Base-by-base conservation (phyloP, 2,329 filamentous ascomycete genomes). In the Fusarium scirpi region DNA sequence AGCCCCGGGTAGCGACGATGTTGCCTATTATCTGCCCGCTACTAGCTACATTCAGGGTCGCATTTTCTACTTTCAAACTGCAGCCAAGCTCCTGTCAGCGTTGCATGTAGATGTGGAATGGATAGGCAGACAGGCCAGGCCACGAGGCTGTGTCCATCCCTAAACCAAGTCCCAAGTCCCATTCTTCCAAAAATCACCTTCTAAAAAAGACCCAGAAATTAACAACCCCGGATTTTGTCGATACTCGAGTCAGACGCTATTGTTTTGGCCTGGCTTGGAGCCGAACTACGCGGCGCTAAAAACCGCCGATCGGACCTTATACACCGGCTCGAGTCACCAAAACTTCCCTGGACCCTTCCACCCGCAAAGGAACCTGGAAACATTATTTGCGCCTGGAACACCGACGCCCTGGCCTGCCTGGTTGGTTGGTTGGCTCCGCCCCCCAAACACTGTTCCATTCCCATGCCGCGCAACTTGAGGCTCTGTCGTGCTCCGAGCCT, bases 221-320 rank as follows among this genome's bases (percentile, higher is more conserved):
- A 34, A 34, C 25, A 38, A 52, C 59, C 65, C 53, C 53, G 15
- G 64, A 63, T 43, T 61, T 55, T 34, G 49, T 29, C 44, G 44
- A 47, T 53, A 25, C 44, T 68, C 57, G 64, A 64, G 54, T 68
- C 65, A 64, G 63, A 30, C 48, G 48, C 43, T 51, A 49, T 45
- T 51, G 38, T 32, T 46, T 48, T 58, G 40, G 49, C 22, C 61
- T 47, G 25, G 38, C 30, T 59, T 51, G 9, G 27, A 40, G 47
- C 61, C 41, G 45, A 43, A 16, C 58, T 63, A 48, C 32, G 46
- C 22, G 45, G 12, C 55, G 56, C 65, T 65, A 69, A 49, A 53
- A 24, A 13, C 25, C 52, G 56, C 48, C 44, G 44, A 62, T 62
- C 65, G 51, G 56, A 66, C 48, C 54, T 62, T 57, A 30, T 41